A percentile compares a stretch with the other conserved stretches of the same genome.
Conservation (phyloP, 2,329 filamentous ascomycete genomes). For the Alternaria incomplexa region DNA sequence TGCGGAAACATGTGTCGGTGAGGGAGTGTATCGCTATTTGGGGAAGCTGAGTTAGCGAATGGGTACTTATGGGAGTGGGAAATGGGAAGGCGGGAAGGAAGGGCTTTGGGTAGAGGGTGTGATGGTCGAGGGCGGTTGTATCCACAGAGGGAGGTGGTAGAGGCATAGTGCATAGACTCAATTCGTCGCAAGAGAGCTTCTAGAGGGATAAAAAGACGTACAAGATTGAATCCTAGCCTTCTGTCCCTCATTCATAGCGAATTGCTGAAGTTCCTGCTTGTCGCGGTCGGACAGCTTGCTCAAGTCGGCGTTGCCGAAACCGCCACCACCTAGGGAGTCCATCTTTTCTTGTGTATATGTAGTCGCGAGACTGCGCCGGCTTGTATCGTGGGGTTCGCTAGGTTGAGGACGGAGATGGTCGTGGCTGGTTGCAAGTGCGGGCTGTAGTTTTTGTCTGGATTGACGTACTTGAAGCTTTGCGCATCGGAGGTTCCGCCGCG, state of each 20-base stretch:
- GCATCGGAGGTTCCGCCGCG: neutral
- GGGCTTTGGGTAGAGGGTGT: too few relatives aligned
- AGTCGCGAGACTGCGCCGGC: slow-evolving; percentile 8
- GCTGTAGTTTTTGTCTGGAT: neutral
- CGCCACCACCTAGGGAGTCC: slow-evolving; percentile 53
- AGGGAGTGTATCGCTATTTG: slow-evolving; percentile 65
- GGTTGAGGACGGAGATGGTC: neutral
- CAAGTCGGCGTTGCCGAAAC: slow-evolving; percentile 65
- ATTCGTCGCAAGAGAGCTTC: neutral
- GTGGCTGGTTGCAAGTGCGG: neutral
- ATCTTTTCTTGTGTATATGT: slow-evolving; percentile 17
- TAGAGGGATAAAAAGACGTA: slow-evolving; percentile 15
- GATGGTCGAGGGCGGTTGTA: neutral
- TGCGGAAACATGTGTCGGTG: slow-evolving; percentile 88
- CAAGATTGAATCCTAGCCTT: slow-evolving; percentile 72
- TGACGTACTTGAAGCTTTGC: slow-evolving; percentile 1
- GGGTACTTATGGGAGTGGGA: neutral
- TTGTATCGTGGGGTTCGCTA: neutral
- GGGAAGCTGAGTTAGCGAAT: neutral
- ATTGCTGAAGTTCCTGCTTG: slow-evolving; percentile 85
- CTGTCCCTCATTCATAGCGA: slow-evolving; percentile 83
- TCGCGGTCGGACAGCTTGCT: slow-evolving; percentile 79
- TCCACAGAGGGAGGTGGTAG: neutral
- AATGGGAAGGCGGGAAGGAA: too few relatives aligned
- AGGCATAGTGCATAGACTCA: neutral